Conservation (phyloP, 306 rosid species). For the Heteromeles arbutifolia region DNA sequence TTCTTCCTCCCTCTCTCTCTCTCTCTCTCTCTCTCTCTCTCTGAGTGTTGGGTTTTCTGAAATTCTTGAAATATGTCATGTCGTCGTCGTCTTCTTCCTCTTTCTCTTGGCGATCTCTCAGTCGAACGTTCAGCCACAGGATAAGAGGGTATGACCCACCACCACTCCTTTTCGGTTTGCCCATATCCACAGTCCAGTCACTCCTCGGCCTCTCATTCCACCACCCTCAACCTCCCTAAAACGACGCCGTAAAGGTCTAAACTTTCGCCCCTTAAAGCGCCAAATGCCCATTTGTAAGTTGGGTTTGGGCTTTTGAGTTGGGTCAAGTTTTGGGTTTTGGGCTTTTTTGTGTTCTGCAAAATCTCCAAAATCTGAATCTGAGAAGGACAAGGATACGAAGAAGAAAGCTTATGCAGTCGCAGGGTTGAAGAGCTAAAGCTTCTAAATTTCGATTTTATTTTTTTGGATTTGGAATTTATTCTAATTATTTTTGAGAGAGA, state of each 20-base stretch:
- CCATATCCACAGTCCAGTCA: not conserved
- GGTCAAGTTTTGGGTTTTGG: not conserved
- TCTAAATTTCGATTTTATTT: not conserved
- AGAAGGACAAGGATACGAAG: not conserved
- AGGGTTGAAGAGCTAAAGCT: not conserved
- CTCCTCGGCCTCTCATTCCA: slow-evolving; percentile 48
- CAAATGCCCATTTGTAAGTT: not conserved
- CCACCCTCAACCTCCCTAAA: not conserved
- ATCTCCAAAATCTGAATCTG: not conserved
- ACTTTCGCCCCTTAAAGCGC: not conserved
- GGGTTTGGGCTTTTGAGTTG: not conserved
- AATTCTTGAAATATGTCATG: slow-evolving; percentile 12
- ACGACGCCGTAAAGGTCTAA: not conserved
- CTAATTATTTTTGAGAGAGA: not conserved
- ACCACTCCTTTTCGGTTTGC: not conserved
- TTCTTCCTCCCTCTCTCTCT: slow-evolving; percentile 1
- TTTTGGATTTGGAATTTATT: too few relatives aligned
- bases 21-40: slow-evolving; percentile 11
- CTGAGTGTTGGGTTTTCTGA: not conserved
- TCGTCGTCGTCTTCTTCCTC: slow-evolving; percentile 13
- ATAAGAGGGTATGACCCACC: slow-evolving; percentile 58
- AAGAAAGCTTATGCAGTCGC: not conserved
- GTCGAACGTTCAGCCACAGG: slow-evolving; percentile 28
- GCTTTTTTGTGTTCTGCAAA: not conserved
- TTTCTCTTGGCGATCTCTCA: slow-evolving; percentile 24